phyloP scores from a whole-genome alignment of 2,329 filamentous ascomycete species.

The Diaporthe citrichinensis region DNA sequence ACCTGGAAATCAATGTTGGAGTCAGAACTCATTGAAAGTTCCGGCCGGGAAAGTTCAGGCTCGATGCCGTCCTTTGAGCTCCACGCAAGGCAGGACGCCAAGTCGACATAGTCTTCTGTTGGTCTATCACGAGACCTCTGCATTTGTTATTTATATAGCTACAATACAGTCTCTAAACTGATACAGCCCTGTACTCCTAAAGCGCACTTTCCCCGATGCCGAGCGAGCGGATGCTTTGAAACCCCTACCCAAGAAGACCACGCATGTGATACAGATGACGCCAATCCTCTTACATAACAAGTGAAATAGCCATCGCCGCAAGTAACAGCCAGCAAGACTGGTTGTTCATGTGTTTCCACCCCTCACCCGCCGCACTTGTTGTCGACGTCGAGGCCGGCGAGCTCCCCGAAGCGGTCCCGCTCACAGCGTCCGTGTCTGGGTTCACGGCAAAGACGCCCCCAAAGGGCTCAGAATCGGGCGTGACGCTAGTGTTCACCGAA shows the following conservation, averaged over 20 bases:
- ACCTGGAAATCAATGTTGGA: not conserved
- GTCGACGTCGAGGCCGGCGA: slow-evolving; percentile 4
- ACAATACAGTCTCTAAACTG: not conserved
- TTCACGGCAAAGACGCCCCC: slow-evolving; percentile 34
- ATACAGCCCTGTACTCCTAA: not conserved
- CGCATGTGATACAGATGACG: not conserved
- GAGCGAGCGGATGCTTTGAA: not conserved
- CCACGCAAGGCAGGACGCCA: not conserved
- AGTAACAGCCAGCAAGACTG: not conserved
- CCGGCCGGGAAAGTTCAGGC: not conserved
- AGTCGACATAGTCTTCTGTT: not conserved
- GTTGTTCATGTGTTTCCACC: not conserved
- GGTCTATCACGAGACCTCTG: not conserved
- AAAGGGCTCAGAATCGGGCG: slow-evolving; percentile 25
- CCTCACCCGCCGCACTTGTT: not conserved
- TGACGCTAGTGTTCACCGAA: slow-evolving; percentile 6
- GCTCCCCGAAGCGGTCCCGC: slow-evolving; percentile 17
- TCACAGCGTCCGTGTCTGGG: slow-evolving; percentile 23
- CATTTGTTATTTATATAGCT: not conserved
- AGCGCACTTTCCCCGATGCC: too few relatives aligned
- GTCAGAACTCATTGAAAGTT: not conserved
- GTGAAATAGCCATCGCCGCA: not conserved
- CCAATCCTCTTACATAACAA: not conserved
- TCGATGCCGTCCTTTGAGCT: not conserved
- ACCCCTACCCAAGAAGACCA: too few relatives aligned